These are phyloP conservation scores for Setomelanomma holmii DNA, from an alignment of 2,329 filamentous ascomycete genomes.

Conservation along the genomic window DNA sequence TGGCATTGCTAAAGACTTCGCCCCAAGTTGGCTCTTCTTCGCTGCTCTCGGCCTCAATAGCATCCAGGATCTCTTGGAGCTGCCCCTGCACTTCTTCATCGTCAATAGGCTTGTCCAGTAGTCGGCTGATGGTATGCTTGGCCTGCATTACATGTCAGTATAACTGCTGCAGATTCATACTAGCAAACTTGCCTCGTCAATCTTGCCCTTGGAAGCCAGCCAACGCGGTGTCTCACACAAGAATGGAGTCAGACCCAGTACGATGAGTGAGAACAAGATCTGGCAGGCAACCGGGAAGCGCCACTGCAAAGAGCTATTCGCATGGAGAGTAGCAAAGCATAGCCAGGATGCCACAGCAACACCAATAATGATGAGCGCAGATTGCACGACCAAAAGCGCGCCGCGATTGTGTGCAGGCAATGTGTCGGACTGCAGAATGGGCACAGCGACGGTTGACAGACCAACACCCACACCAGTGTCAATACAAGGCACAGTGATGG, in stretches of 20 bases:
- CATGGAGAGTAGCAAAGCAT: constrained; percentile 19
- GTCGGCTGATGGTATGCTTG: constrained; percentile 31
- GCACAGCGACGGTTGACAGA: constrained; percentile 56
- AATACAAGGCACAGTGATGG: constrained; percentile 45
- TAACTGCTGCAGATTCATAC: neutral
- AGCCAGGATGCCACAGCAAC: constrained; percentile 24
- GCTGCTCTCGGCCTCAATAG: constrained; percentile 36
- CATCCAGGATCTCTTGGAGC: constrained; percentile 46
- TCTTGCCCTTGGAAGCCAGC: constrained; percentile 35
- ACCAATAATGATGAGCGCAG: constrained; percentile 23
- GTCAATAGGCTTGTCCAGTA: constrained; percentile 41
- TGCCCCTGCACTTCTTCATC: constrained; percentile 44
- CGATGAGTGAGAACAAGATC: constrained; percentile 62
- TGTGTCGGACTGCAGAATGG: constrained; percentile 54
- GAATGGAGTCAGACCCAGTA: constrained; percentile 57
- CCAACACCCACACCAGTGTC: constrained; percentile 54
- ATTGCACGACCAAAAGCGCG: constrained; percentile 18
- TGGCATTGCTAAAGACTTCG: constrained; percentile 47
- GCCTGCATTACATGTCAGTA: constrained; percentile 5
- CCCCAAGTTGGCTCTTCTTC: constrained; percentile 43
- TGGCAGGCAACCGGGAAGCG: constrained; percentile 61
- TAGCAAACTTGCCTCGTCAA: constrained; percentile 30
- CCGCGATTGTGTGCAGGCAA: constrained; percentile 24
- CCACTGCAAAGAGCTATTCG: constrained; percentile 25
- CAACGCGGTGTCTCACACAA: constrained; percentile 51